Percentiles rank a stretch among this genome's conserved stretches.
Evolutionary conservation across 2,329 filamentous ascomycete genomes (phyloP).

Genomic region (Aspergillus flavus): DNA sequence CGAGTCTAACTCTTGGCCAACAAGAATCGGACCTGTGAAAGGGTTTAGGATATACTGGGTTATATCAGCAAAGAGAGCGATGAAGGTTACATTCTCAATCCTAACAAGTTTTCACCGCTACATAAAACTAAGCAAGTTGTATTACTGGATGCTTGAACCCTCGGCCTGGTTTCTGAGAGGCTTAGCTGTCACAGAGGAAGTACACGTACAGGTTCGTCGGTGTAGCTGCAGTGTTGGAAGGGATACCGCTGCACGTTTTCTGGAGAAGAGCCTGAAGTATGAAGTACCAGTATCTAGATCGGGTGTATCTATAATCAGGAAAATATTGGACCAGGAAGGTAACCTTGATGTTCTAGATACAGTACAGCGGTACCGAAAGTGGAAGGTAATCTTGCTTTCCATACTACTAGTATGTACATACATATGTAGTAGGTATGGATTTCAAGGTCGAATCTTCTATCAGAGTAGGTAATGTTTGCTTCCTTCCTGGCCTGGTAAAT

Average conservation of each 20-base stretch:
- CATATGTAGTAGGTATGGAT: too few relatives aligned
- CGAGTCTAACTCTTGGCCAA: neutral
- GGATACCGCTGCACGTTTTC: neutral
- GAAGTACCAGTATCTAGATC: neutral
- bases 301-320: neutral
- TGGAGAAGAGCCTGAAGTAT: neutral
- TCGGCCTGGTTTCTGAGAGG: neutral
- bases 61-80: neutral
- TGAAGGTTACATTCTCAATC: neutral
- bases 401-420: neutral
- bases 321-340: neutral
- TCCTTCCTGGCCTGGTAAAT: neutral
- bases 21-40: neutral
- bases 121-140: neutral
- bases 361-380: neutral
- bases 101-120: neutral
- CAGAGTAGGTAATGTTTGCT: neutral
- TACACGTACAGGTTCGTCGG: neutral
- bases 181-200: neutral
- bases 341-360: neutral
- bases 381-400: too few relatives aligned
- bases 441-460: too few relatives aligned
- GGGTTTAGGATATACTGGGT: neutral
- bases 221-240: neutral
- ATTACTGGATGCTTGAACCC: neutral